Evolutionary conservation across 495 filamentous ascomycete species (phyloP).

Genomic region (Talaromyces nanjingensis): DNA sequence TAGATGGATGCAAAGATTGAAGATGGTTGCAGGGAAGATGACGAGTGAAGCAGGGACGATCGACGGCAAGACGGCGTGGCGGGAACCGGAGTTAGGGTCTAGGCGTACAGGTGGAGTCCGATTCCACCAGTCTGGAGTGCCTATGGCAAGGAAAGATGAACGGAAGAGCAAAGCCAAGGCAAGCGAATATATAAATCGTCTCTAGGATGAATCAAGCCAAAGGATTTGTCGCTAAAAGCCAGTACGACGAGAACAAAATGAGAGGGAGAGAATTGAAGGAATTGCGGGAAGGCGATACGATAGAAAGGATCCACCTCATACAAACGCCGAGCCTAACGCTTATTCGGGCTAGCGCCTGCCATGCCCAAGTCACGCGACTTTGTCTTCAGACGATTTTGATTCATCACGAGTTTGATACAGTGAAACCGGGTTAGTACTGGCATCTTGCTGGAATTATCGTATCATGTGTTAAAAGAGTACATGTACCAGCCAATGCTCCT

Average conservation of each 20-base stretch:
- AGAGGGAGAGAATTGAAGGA: neutral
- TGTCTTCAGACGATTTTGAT: neutral
- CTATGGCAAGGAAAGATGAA: neutral
- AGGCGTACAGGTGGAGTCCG: neutral
- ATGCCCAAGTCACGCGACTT: neutral
- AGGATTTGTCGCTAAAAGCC: neutral
- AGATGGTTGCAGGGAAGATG: neutral
- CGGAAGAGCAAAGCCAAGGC: neutral
- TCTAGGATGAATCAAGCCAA: neutral
- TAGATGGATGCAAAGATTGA: neutral
- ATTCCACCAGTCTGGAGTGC: neutral
- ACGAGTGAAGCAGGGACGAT: neutral
- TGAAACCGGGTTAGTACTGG: too few species aligned
- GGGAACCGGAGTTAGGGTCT: neutral
- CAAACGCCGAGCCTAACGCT: neutral
- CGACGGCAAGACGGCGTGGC: neutral
- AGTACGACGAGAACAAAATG: neutral
- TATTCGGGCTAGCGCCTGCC: neutral
- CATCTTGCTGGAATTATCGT: neutral
- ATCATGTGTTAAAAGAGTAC: neutral
- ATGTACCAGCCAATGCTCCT: too few species aligned
- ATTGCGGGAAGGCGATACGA: neutral
- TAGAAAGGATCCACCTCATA: neutral
- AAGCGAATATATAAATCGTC: neutral
- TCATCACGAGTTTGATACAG: neutral